phyloP scores from a whole-genome alignment of 768 basidiomycete species.

The Mycena haematopus region DNA sequence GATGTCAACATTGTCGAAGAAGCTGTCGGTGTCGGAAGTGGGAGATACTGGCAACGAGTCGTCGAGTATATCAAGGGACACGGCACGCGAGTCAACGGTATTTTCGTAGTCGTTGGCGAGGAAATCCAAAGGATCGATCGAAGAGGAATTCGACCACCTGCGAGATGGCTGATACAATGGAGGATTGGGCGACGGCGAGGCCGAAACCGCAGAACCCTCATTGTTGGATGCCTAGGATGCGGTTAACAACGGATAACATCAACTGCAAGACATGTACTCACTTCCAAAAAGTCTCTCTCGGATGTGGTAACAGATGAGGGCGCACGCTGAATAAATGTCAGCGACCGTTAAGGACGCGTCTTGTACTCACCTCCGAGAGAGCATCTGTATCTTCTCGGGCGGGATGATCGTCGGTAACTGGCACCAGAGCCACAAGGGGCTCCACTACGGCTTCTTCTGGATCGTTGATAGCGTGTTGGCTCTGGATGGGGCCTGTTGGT shows the following conservation, averaged over 20 bases:
- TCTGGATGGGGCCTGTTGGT: neutral
- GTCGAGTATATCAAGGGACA: neutral
- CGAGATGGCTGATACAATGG: constrained; percentile 20
- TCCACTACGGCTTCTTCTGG: constrained; percentile 11
- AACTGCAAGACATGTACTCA: neutral
- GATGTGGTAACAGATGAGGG: neutral
- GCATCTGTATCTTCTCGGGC: neutral
- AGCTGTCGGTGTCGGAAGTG: neutral
- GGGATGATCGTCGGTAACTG: neutral
- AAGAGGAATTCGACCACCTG: constrained; percentile 10
- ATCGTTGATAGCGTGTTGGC: neutral
- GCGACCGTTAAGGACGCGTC: neutral
- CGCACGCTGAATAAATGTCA: neutral
- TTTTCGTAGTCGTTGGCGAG: neutral
- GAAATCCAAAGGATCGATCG: constrained; percentile 8
- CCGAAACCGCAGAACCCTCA: neutral
- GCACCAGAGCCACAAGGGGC: neutral
- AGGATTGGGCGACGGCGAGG: neutral
- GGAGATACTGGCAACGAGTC: neutral
- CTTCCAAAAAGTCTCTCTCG: constrained; percentile 6
- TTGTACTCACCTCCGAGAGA: neutral
- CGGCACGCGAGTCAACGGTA: neutral
- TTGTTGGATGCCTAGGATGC: constrained; percentile 11
- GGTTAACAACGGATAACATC: neutral
- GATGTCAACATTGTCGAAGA: neutral